phyloP scores from a whole-genome alignment of 345 rosid species.

The Corymbia maculata region DNA sequence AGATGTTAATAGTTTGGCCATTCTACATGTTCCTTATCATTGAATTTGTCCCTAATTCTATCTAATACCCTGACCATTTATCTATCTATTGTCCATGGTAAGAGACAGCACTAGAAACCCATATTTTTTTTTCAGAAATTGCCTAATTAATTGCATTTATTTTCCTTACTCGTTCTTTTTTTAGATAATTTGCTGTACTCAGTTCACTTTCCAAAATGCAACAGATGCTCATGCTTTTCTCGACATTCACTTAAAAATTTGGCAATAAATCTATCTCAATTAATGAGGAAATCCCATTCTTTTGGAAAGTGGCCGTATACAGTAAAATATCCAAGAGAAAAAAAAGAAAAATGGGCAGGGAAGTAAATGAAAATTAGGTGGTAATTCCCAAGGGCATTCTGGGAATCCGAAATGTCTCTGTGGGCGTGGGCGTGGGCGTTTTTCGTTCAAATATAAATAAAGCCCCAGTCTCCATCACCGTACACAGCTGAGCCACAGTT shows the following conservation, averaged over 20 bases:
- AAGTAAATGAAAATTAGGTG: not conserved
- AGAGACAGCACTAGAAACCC: not conserved
- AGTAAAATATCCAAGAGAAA: not conserved
- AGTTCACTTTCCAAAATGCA: not conserved
- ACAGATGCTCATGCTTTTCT: not conserved
- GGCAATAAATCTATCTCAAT: not conserved
- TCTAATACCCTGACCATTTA: too few species aligned
- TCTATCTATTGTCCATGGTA: not conserved
- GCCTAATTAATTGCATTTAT: not conserved
- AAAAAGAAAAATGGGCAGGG: rapidly evolving
- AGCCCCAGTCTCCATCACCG: not conserved
- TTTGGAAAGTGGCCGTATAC: not conserved
- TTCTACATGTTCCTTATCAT: too few species aligned
- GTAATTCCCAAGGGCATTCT: not conserved
- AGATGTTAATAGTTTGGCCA: not conserved
- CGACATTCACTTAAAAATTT: not conserved
- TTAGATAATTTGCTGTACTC: too few species aligned
- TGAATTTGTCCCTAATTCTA: not conserved
- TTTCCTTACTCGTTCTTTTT: not conserved
- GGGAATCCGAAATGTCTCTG: not conserved
- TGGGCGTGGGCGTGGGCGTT: rapidly evolving
- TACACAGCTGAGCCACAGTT: not conserved
- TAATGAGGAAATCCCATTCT: not conserved
- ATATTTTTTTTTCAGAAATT: not conserved
- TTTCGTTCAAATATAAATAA: not conserved